phyloP scores from a whole-genome alignment of 106 monocot genomes.

The Dioscorea zingiberensis region DNA sequence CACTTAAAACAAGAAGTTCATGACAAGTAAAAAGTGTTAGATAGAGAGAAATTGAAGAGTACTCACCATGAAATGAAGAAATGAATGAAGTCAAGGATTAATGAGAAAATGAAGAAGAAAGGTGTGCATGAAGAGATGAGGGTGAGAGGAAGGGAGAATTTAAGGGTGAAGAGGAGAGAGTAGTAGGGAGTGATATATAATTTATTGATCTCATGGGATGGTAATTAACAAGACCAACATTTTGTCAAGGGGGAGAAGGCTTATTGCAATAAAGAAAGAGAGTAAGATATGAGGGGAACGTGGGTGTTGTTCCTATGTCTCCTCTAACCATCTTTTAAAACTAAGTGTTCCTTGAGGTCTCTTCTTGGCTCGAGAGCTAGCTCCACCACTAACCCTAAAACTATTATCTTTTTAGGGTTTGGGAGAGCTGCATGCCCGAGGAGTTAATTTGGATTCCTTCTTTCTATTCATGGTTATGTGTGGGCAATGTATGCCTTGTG shows the following conservation, averaged over 20 bases:
- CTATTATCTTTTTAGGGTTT: constrained; percentile 9
- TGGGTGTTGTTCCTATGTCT: constrained; percentile 6
- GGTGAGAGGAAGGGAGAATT: constrained; percentile 7
- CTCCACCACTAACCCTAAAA: constrained; percentile 24
- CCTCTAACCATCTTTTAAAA: neutral
- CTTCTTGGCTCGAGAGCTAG: constrained; percentile 32
- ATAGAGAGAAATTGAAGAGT: too few relatives aligned
- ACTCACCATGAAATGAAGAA: neutral
- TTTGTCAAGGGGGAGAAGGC: constrained; percentile 10
- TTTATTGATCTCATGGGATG: neutral
- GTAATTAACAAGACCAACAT: neutral
- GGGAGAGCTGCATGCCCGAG: constrained; percentile 27
- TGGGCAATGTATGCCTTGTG: neutral
- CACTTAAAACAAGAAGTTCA: too few relatives aligned
- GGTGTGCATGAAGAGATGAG: neutral
- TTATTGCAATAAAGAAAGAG: constrained; percentile 10
- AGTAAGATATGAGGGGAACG: constrained; percentile 8
- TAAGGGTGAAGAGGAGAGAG: constrained; percentile 9
- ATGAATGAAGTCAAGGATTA: neutral
- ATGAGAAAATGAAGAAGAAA: neutral
- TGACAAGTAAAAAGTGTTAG: too few relatives aligned
- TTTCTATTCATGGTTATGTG: constrained; percentile 22
- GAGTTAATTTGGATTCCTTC: constrained; percentile 38
- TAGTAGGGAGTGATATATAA: constrained; percentile 17
- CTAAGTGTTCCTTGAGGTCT: constrained; percentile 1